Evolutionary conservation across 2,329 filamentous ascomycete species (phyloP), one percentile per base, ranked within the genome.

Genomic region (Trichoderma sp.): DNA sequence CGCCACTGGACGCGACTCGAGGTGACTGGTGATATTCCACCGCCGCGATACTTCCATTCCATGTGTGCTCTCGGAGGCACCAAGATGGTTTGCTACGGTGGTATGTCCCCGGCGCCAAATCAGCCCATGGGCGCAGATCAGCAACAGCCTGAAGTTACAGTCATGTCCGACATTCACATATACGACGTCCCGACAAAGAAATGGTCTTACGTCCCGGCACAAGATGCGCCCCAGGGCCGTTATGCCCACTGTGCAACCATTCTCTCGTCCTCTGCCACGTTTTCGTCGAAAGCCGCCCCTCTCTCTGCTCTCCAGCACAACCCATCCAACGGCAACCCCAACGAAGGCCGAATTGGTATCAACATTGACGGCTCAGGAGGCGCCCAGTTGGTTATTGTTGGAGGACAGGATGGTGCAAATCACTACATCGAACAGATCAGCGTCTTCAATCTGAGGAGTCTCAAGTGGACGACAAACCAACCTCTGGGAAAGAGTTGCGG

Each of bases 381-480:
- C 36, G 94, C 96, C 2, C 95, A 99, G 80, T 98, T 99, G 95
- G 89, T 99, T 6, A 92, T 99, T 15, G 95, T 98, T 8, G 96
- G 96, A 73, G 96, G 96, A 0, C 96, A 99, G 81, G 96, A 99
- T 78, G 96, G 93, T 68, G 92, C 92, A n/a, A 99, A 99, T 80
- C 95, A 97, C 80, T 99, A 99, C 79, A 99, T 99, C 75, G 95
- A 99, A 81, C 94, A 99, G 81, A 97, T 99, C 74, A 98, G 94
- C 79, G 94, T 99, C 3, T 99, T 99, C 85, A 99, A 99, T 78
- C 85, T 99, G 30, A 90, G 96, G 63, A 98, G 94, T 79, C 84
- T 98, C 72, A 97, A 96, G 82, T 99, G 96, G 96, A 97, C 94
- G 1, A 93, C 93, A 20, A 98, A 94, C 2, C 93, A 93, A 74